phyloP scores from a whole-genome alignment of 495 filamentous ascomycete species.

The Penicillium arizonense region DNA sequence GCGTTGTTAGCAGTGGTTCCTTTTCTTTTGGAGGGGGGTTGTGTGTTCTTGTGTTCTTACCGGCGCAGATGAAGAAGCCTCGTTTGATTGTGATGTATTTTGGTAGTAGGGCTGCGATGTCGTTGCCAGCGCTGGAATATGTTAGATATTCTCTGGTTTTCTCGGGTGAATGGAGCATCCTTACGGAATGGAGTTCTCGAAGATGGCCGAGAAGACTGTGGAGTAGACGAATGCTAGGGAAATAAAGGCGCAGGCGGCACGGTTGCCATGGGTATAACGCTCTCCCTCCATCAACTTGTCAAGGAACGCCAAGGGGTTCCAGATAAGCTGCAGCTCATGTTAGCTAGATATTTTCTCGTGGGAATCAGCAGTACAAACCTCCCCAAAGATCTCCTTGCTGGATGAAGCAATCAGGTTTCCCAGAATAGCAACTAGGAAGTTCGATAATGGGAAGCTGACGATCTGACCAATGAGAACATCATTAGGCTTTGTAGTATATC shows the following conservation, averaged over 20 bases:
- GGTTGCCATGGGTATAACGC: constrained; percentile 23
- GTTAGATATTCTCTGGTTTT: background rate
- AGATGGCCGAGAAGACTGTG: constrained; percentile 25
- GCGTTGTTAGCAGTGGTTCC: background rate
- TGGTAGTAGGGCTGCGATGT: constrained; percentile 29
- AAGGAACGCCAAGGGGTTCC: constrained; percentile 23
- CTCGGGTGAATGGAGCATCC: background rate
- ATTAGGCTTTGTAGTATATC: constrained; percentile 33
- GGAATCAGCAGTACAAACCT: constrained; percentile 5
- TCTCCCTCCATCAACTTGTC: constrained; percentile 28
- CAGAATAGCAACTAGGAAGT: constrained; percentile 23
- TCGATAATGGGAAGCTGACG: constrained; percentile 33
- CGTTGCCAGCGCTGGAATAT: constrained; percentile 22
- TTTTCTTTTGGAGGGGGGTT: background rate
- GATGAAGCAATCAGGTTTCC: constrained; percentile 23
- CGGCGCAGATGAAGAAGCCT: constrained; percentile 29
- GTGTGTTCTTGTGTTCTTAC: constrained; percentile 1
- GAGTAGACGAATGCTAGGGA: constrained; percentile 26
- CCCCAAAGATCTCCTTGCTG: constrained; percentile 21
- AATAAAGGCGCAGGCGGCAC: constrained; percentile 24
- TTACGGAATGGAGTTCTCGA: constrained; percentile 33
- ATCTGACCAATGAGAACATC: constrained; percentile 35
- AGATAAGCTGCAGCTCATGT: constrained; percentile 17
- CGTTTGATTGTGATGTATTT: constrained; percentile 30
- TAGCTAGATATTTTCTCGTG: background rate